A percentile compares a stretch with the other conserved stretches of the same genome.
These are phyloP conservation scores for Arxiozyma slooffiae DNA, from an alignment of 1,139 yeast genomes.

Conservation along the genomic window DNA sequence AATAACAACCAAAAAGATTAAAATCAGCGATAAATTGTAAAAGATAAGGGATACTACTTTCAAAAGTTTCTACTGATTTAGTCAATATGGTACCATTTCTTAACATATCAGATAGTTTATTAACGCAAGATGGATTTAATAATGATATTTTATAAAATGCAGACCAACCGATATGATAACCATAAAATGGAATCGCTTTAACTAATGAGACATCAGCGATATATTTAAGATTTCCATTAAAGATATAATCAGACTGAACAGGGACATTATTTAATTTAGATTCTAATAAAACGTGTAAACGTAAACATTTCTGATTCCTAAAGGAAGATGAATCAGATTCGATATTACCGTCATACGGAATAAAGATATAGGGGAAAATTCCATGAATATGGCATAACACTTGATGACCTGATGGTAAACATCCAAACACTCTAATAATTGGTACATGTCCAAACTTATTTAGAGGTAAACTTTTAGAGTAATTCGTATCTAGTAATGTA, in stretches of 20 bases:
- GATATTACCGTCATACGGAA: constrained; percentile 42
- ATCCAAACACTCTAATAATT: constrained; percentile 66
- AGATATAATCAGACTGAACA: constrained; percentile 5
- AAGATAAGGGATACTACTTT: constrained; percentile 68
- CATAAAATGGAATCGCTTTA: constrained; percentile 75
- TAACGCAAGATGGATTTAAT: constrained; percentile 51
- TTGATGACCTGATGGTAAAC: constrained; percentile 45
- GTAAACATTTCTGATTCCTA: constrained; percentile 24
- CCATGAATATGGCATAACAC: constrained; percentile 72
- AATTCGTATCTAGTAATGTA: constrained; percentile 33
- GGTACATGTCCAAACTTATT: constrained; percentile 50
- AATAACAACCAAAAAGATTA: constrained; percentile 76
- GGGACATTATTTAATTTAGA: constrained; percentile 8
- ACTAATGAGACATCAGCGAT: constrained; percentile 63
- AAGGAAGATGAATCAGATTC: constrained; percentile 21
- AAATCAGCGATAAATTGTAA: constrained; percentile 76
- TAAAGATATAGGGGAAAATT: constrained; percentile 67
- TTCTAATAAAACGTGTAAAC: constrained; percentile 26
- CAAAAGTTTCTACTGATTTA: constrained; percentile 43
- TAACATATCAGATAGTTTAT: constrained; percentile 52
- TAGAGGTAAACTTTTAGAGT: constrained; percentile 25
- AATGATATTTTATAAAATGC: constrained; percentile 60
- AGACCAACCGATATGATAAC: constrained; percentile 58
- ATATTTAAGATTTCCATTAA: constrained; percentile 31
- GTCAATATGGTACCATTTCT: constrained; percentile 39